Percentiles rank a stretch among this genome's conserved stretches.
Evolutionary conservation across 2,329 filamentous ascomycete species (phyloP).

Genomic region (Aspergillus fumigatiaffinis): DNA sequence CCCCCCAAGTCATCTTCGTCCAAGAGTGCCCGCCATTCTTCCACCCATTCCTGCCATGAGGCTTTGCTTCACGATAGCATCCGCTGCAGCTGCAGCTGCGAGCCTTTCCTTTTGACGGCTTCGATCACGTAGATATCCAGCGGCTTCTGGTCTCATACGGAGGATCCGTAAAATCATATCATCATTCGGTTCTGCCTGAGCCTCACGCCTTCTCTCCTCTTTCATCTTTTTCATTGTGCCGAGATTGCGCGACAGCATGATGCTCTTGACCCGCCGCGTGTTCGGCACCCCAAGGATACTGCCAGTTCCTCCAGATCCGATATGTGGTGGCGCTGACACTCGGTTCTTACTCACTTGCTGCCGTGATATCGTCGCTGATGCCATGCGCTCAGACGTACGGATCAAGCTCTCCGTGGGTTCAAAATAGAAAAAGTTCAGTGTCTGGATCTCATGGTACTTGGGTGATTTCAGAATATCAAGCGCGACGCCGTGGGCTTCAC

Average conservation of each 20-base stretch:
- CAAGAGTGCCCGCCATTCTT: constrained; percentile 47
- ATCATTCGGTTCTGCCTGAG: constrained; percentile 92
- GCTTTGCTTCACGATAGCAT: constrained; percentile 92
- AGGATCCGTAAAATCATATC: constrained; percentile 97
- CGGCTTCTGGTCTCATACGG: constrained; percentile 89
- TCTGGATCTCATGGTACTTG: constrained; percentile 96
- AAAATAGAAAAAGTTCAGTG: constrained; percentile 98
- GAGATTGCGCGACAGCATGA: constrained; percentile 90
- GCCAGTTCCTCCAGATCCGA: constrained; percentile 37
- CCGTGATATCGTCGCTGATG: constrained; percentile 73
- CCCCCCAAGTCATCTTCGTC: constrained; percentile 22
- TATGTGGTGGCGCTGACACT: constrained; percentile 62
- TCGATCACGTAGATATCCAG: constrained; percentile 80
- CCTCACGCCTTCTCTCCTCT: constrained; percentile 91
- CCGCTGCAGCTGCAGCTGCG: constrained; percentile 82
- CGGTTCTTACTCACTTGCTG: constrained; percentile 67
- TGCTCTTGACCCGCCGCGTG: constrained; percentile 59
- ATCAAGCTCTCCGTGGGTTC: constrained; percentile 87
- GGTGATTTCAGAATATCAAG: constrained; percentile 90
- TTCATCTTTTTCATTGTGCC: constrained; percentile 96
- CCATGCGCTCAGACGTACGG: constrained; percentile 94
- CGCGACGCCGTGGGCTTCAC: constrained; percentile 82
- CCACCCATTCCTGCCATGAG: constrained; percentile 58
- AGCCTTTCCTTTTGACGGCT: constrained; percentile 92
- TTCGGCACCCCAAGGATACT: constrained; percentile 48